Percentiles rank a stretch among this genome's conserved stretches.
Evolutionary conservation across 2,329 filamentous ascomycete genomes (phyloP).

Genomic region (Geoglossum cookeanum): DNA sequence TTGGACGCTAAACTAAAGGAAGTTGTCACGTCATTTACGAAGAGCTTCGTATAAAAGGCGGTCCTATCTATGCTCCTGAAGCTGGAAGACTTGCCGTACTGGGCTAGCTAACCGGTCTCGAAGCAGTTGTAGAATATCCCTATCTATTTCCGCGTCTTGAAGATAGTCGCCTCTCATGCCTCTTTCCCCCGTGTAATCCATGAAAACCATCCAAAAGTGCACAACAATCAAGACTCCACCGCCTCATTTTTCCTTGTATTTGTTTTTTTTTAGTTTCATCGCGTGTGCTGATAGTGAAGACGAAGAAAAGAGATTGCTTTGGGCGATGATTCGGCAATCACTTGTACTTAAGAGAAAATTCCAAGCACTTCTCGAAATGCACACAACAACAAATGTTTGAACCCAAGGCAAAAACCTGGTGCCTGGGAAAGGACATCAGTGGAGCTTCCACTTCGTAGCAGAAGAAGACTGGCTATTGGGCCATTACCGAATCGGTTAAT

Average conservation of each 20-base stretch:
- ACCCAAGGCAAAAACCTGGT: no score
- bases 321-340: not conserved
- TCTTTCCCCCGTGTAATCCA: not conserved
- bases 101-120: not conserved
- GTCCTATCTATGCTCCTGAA: not conserved
- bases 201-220: not conserved
- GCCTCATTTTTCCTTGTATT: not conserved
- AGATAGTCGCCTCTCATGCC: not conserved
- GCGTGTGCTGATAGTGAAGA: not conserved
- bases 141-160: not conserved
- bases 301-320: not conserved
- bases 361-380: not conserved
- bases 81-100: not conserved
- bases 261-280: not conserved
- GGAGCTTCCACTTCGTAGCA: no score
- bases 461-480: not conserved
- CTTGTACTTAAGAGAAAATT: slow-evolving; percentile 2
- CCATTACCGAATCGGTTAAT: not conserved
- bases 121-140: slow-evolving; percentile 1
- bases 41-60: slow-evolving; percentile 52
- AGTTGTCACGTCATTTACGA: slow-evolving; percentile 63
- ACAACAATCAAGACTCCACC: not conserved
- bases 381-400: not conserved
- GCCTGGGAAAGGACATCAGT: no score
- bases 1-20: slow-evolving; percentile 69